Evolutionary conservation across 805 yeast genomes (phyloP).

Genomic region (Candida hispaniensis): DNA sequence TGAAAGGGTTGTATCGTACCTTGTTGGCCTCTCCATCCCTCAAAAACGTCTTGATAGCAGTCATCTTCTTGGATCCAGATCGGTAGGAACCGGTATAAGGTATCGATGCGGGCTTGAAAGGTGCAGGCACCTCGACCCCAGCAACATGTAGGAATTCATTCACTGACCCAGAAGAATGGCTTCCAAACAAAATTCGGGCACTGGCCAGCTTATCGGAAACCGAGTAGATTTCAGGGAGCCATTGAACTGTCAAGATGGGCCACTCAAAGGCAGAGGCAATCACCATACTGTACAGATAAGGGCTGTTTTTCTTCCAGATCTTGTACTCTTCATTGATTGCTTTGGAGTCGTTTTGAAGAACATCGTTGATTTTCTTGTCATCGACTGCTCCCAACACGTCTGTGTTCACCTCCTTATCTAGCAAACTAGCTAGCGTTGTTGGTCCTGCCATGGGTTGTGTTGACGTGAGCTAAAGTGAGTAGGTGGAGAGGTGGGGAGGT

Average conservation of each 20-base stretch:
- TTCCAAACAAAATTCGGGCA: conserved; percentile 48
- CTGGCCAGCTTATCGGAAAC: conserved; percentile 26
- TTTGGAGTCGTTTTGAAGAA: conserved; percentile 8
- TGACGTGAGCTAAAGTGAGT: too few relatives aligned
- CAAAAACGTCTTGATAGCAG: conserved; percentile 39
- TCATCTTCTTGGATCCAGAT: conserved; percentile 26
- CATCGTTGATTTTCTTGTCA: conserved; percentile 8
- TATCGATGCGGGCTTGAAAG: conserved; percentile 2
- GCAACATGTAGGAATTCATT: conserved; percentile 38
- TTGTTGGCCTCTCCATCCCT: conserved; percentile 61
- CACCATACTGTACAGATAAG: conserved; percentile 43
- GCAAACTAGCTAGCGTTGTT: conserved; percentile 12
- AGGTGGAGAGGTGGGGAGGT: too few relatives aligned
- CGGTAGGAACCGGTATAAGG: too few relatives aligned
- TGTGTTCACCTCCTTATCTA: conserved; percentile 15
- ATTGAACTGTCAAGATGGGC: conserved; percentile 53
- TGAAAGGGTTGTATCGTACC: conserved; percentile 43
- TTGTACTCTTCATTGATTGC: conserved; percentile 31
- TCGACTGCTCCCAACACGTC: conserved; percentile 13
- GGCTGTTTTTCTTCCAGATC: conserved; percentile 53
- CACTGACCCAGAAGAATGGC: conserved; percentile 49
- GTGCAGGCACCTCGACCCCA: conserved; percentile 29
- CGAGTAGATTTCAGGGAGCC: conserved; percentile 45
- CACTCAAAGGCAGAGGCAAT: conserved; percentile 46
- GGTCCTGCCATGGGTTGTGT: conserved; percentile 10